Conservation (phyloP, 2,329 filamentous ascomycete genomes). For the Tolypocladium tropicale region DNA sequence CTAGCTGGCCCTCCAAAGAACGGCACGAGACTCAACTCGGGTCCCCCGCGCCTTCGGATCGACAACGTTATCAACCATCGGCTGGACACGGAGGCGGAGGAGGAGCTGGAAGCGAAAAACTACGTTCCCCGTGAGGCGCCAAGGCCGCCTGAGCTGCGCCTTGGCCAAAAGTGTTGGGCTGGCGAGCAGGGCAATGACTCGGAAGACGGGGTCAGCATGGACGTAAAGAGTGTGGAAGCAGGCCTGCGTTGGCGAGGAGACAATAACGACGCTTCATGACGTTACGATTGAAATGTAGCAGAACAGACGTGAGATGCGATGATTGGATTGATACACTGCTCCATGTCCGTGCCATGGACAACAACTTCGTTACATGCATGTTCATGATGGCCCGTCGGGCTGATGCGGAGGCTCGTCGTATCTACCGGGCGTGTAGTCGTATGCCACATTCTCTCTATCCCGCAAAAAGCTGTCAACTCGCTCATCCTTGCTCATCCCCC, state of each 20-base stretch:
- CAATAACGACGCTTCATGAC: background rate
- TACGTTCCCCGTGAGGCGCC: background rate
- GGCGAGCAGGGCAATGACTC: background rate
- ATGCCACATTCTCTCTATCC: slow-evolving; percentile 47
- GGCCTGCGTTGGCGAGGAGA: background rate
- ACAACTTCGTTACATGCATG: background rate
- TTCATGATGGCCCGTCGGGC: slow-evolving; percentile 2
- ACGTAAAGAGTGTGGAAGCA: background rate
- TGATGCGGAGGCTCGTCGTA: slow-evolving; percentile 14
- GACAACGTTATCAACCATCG: slow-evolving; percentile 28
- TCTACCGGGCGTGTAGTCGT: slow-evolving; percentile 19
- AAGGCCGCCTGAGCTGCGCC: background rate
- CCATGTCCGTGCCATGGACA: too few relatives aligned
- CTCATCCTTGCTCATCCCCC: slow-evolving; percentile 46
- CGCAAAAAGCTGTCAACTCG: slow-evolving; percentile 70
- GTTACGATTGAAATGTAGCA: background rate
- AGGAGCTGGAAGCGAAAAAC: slow-evolving; percentile 1
- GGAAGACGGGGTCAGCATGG: background rate
- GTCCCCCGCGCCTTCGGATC: slow-evolving; percentile 25
- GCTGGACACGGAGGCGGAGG: slow-evolving; percentile 7
- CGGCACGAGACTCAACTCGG: slow-evolving; percentile 22
- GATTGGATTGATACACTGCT: too few relatives aligned
- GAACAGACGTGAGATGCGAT: background rate
- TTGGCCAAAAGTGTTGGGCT: background rate
- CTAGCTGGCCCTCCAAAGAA: slow-evolving; percentile 27